A percentile compares a stretch with the other conserved stretches of the same genome.
Evolutionary conservation across 495 filamentous ascomycete species (phyloP).

Genomic region (Rusavskia elegans): DNA sequence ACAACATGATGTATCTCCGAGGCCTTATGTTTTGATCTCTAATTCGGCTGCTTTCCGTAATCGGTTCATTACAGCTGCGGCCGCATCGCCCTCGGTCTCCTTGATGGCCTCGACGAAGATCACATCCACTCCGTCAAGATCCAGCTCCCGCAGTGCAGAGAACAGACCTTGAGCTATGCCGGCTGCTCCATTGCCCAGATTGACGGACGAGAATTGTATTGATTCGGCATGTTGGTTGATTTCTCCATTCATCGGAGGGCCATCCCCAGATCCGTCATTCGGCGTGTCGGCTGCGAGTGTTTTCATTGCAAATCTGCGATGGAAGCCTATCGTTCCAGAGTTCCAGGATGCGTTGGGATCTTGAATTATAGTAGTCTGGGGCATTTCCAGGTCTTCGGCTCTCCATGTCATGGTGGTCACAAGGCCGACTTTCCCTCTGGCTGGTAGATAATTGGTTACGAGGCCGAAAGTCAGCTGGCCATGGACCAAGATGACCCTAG

Average conservation of each 20-base stretch:
- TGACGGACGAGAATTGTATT: neutral
- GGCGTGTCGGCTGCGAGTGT: neutral
- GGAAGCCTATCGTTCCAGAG: too few species aligned
- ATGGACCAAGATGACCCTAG: conserved; percentile 73
- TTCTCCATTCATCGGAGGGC: neutral
- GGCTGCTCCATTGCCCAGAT: conserved; percentile 47
- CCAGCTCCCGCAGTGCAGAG: conserved; percentile 70
- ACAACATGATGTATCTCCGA: neutral
- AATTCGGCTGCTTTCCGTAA: conserved; percentile 68
- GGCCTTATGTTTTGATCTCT: conserved; percentile 21
- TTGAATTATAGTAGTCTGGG: neutral
- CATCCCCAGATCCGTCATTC: neutral
- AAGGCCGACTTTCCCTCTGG: conserved; percentile 13
- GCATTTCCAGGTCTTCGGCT: conserved; percentile 4
- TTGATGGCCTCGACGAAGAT: conserved; percentile 87
- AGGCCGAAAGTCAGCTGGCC: conserved; percentile 8
- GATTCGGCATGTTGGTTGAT: neutral
- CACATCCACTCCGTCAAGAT: conserved; percentile 58
- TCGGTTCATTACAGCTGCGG: conserved; percentile 94
- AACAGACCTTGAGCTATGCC: conserved; percentile 77
- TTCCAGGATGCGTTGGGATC: too few species aligned
- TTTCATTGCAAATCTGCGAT: neutral
- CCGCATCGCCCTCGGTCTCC: conserved; percentile 58
- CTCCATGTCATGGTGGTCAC: conserved; percentile 21
- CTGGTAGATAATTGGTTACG: neutral